Evolutionary conservation across 305 asterid genomes (phyloP), one percentile per base, ranked within the genome.

Genomic region (Solanum hybrid): DNA sequence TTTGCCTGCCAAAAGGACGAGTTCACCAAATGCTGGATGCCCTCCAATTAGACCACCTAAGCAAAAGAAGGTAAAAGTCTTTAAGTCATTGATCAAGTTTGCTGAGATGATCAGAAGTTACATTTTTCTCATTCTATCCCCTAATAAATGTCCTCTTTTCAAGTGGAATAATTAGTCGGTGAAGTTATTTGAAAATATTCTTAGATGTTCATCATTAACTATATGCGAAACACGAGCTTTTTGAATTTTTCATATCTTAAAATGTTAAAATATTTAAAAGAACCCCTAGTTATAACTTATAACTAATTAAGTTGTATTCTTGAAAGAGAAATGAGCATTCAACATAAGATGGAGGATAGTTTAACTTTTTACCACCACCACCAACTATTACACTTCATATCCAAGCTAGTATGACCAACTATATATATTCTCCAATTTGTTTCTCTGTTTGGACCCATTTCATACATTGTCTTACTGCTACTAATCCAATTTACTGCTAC

Each of bases 1-100:
- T 88, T 28, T 76, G 86, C 89, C 96, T 89, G 90, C 24, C 39
- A 95, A 92, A 94, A 94, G 94, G 92, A 88, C 36, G 85, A 92
- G 73, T 86, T 79, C 94, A 80, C 79, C 90, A 88, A 89, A 90
- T 81, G 71, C 91, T 86, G 89, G 81, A 87, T 81, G 87, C 77
- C 90, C 90, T 85, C 92, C 90, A 78, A 85, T 91, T 85, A 93
- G 93, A 92, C 95, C 95, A 90, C 93, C 91, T 57, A 95, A 93
- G 92, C 95, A 86, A 93, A 92, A 93, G 91, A 94, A 46, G 97
- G 95, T 94, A 89, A 90, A 18, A 31, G 69, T 73, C 88, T 42
- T 7, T 4, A 81, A 81, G 36, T 79, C 61, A 37, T 37, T 8
- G 33, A n/a, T 79, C 86, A 36, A 37, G 34, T 79, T n/a, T 28